Evolutionary conservation across 345 rosid species (phyloP).

Genomic region (Salix caprea): DNA sequence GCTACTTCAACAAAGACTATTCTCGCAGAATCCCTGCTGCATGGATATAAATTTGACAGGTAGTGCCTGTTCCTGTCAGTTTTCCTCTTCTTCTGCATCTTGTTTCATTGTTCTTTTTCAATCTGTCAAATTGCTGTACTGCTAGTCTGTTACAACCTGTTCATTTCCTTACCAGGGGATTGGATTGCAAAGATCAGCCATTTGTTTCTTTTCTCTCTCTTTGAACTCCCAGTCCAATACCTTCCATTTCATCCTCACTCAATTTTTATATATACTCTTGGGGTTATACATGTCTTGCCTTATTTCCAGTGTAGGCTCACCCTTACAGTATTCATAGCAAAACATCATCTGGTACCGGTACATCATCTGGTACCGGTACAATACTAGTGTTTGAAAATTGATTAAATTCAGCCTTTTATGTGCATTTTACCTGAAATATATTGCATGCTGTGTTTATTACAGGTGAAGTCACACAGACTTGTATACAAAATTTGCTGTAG

Average conservation of each 20-base stretch:
- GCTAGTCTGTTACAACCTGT: background rate
- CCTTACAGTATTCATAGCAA: background rate
- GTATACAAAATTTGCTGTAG: background rate
- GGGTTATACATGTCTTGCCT: background rate
- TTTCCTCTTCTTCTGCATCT: background rate
- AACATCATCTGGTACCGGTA: background rate
- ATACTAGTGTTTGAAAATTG: background rate
- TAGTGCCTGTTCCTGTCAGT: conserved; percentile 13
- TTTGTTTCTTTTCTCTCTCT: background rate
- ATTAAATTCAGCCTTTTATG: background rate
- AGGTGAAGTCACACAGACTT: background rate
- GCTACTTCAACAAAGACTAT: conserved; percentile 99
- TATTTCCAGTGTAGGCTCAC: background rate
- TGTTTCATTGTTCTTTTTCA: background rate
- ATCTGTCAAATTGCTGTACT: background rate
- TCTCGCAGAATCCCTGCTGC: conserved; percentile 93
- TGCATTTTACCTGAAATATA: background rate
- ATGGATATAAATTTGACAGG: conserved; percentile 99
- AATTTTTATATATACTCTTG: background rate
- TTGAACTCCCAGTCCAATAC: background rate
- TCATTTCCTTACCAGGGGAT: background rate
- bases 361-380: background rate
- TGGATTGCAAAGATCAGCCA: background rate
- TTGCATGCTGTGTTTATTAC: background rate
- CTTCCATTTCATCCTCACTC: background rate